These are phyloP conservation scores for Leccinum subtestaceum DNA, from an alignment of 768 basidiomycete species.

Conservation along the genomic window DNA sequence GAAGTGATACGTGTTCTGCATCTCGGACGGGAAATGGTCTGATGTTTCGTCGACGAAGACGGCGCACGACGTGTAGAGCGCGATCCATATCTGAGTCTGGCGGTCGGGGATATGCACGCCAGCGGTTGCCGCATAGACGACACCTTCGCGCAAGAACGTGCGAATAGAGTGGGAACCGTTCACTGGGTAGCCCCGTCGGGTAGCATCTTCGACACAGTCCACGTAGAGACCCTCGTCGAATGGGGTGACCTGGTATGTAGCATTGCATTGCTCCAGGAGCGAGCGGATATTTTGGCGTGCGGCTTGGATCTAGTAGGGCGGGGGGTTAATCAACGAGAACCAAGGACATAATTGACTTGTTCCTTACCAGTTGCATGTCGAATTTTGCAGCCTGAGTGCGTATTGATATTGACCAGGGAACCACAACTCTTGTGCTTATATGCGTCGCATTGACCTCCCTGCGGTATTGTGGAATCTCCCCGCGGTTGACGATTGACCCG, in stretches of 20 bases:
- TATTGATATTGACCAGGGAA: neutral
- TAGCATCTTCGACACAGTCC: neutral
- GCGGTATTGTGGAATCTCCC: too few relatives aligned
- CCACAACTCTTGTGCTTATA: too few relatives aligned
- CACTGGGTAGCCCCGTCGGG: neutral
- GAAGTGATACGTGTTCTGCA: neutral
- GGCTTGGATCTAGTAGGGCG: neutral
- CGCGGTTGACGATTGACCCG: too few relatives aligned
- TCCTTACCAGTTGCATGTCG: neutral
- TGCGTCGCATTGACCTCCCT: too few relatives aligned
- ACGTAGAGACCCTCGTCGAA: neutral
- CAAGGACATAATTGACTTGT: neutral
- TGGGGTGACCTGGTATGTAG: neutral
- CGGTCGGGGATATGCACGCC: neutral
- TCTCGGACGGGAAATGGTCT: neutral
- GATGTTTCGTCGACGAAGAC: neutral
- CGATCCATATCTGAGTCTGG: neutral
- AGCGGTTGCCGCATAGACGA: neutral
- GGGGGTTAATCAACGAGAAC: neutral
- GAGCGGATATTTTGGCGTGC: neutral
- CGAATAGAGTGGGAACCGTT: neutral
- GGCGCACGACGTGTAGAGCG: neutral
- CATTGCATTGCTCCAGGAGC: neutral
- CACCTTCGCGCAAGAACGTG: neutral
- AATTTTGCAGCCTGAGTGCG: neutral